Conservation (phyloP, 2,329 filamentous ascomycete genomes). For the Lanzia echinophila region DNA sequence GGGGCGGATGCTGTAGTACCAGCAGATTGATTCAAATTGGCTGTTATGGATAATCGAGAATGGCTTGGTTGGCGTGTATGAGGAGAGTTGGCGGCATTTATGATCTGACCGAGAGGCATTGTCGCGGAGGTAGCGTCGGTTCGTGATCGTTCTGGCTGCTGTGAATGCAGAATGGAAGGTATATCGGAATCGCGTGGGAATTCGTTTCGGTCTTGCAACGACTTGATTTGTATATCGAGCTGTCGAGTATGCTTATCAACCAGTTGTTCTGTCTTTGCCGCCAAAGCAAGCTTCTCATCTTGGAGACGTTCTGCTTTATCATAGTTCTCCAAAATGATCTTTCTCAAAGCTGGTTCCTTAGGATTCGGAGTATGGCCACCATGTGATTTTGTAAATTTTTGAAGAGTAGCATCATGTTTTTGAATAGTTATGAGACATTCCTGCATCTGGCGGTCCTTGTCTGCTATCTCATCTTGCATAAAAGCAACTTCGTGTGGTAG, state of each 20-base stretch:
- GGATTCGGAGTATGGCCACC: conserved; percentile 68
- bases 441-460: conserved; percentile 68
- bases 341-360: conserved; percentile 63
- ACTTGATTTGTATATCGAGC: conserved; percentile 57
- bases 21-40: conserved; percentile 20
- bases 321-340: conserved; percentile 61
- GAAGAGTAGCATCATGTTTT: conserved; percentile 66
- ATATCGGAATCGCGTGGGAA: conserved; percentile 46
- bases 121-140: conserved; percentile 15
- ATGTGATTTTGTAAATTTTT: conserved; percentile 74
- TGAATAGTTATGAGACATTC: conserved; percentile 63
- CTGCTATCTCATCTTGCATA: conserved; percentile 74
- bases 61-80: conserved; percentile 27
- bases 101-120: conserved; percentile 22
- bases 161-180: conserved; percentile 55
- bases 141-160: conserved; percentile 39
- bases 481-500: conserved; percentile 77
- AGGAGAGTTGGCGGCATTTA: conserved; percentile 18
- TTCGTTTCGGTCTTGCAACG: conserved; percentile 53
- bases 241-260: conserved; percentile 57
- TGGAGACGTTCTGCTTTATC: conserved; percentile 63
- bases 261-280: conserved; percentile 54
- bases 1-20: conserved; percentile 39
- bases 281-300: conserved; percentile 66
- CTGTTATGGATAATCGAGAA: conserved; percentile 18